A percentile compares a stretch with the other conserved stretches of the same genome.
phyloP scores from a whole-genome alignment of 163 green algal species.

The Scenedesmus sp. region DNA sequence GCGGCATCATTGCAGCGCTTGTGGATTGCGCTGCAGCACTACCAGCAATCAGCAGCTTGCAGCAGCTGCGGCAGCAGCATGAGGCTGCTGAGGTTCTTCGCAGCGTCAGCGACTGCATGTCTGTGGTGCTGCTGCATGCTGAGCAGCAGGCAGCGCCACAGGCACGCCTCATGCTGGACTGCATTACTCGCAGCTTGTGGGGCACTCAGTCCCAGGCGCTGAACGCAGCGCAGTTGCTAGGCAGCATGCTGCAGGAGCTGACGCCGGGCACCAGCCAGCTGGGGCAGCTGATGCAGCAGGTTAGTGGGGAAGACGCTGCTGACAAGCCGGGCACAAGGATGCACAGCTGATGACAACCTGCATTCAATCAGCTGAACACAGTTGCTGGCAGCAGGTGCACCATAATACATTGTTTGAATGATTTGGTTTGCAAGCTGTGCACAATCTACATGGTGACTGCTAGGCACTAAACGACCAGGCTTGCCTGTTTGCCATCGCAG shows the following conservation, averaged over 20 bases:
- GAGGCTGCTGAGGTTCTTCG: neutral
- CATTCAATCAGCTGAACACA: neutral
- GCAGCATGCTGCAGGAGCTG: neutral
- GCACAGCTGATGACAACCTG: neutral
- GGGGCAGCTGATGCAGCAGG: neutral
- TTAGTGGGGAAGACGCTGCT: neutral
- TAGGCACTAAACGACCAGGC: neutral
- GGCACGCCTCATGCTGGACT: slow-evolving; percentile 19
- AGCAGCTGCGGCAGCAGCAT: slow-evolving; percentile 27
- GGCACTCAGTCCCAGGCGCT: neutral
- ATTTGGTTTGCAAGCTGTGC: too few relatives aligned
- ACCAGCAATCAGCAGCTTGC: neutral
- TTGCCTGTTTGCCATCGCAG: neutral
- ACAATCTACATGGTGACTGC: neutral
- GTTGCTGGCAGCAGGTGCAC: too few relatives aligned
- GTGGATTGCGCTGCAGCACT: slow-evolving; percentile 40
- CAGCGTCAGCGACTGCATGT: slow-evolving; percentile 12
- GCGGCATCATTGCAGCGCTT: slow-evolving; percentile 37
- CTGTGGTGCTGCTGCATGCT: neutral
- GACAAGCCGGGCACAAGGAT: neutral
- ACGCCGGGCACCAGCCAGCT: neutral
- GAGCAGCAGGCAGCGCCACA: slow-evolving; percentile 18
- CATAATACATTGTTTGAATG: too few relatives aligned
- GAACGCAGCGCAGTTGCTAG: neutral
- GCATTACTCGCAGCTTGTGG: neutral